These are phyloP conservation scores for Albifimbria verrucaria DNA, from an alignment of 2,329 filamentous ascomycete genomes.

Conservation along the genomic window DNA sequence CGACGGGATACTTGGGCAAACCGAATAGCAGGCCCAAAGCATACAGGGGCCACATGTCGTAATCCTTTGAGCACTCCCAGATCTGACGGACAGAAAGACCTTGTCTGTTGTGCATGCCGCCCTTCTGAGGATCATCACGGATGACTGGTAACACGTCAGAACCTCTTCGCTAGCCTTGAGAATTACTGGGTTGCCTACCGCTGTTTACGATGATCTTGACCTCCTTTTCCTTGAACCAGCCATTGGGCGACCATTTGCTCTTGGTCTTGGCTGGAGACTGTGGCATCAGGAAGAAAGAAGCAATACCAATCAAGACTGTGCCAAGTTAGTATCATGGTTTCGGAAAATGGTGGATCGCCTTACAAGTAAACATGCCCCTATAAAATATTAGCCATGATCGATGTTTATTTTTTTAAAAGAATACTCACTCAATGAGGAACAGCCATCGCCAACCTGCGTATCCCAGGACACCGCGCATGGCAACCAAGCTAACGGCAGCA, in stretches of 20 bases:
- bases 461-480: constrained; percentile 48
- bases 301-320: constrained; percentile 43
- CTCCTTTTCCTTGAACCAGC: constrained; percentile 62
- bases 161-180: neutral
- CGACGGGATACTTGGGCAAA: constrained; percentile 43
- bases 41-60: constrained; percentile 52
- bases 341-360: no score
- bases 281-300: constrained; percentile 56
- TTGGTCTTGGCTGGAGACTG: constrained; percentile 61
- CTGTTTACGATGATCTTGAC: constrained; percentile 65
- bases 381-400: neutral
- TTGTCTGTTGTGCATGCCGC: constrained; percentile 53
- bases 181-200: constrained; percentile 11
- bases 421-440: constrained; percentile 37
- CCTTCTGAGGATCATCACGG: constrained; percentile 55
- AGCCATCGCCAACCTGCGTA: constrained; percentile 58
- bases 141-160: constrained; percentile 21
- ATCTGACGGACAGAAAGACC: constrained; percentile 40
- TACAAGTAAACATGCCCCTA: constrained; percentile 29
- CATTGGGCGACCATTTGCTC: constrained; percentile 50
- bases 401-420: neutral
- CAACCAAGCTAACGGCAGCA: constrained; percentile 53
- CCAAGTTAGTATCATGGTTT: constrained; percentile 51
- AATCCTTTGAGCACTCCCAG: constrained; percentile 45
- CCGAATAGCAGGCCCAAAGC: constrained; percentile 43